phyloP scores from a whole-genome alignment of 768 basidiomycete species.

The Leccinum aurantiacum region DNA sequence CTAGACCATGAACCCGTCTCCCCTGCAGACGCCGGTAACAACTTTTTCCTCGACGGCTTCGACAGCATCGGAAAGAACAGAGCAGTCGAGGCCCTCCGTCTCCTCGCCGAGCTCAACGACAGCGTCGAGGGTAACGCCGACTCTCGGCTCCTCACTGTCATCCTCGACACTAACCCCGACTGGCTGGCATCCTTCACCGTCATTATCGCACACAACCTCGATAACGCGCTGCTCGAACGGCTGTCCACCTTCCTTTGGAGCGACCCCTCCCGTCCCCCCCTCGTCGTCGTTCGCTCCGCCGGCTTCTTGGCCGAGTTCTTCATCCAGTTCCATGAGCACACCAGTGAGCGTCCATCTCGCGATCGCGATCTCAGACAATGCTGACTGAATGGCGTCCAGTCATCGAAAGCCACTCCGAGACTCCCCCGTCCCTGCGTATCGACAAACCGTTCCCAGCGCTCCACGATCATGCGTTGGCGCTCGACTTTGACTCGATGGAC shows the following conservation, averaged over 20 bases:
- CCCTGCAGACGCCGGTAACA: conserved; percentile 85
- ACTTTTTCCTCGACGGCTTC: conserved; percentile 74
- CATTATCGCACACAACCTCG: conserved; percentile 83
- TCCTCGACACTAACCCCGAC: conserved; percentile 53
- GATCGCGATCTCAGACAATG: not conserved
- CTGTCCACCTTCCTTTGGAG: conserved; percentile 72
- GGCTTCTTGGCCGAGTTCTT: conserved; percentile 90
- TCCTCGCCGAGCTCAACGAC: conserved; percentile 85
- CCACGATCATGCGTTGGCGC: conserved; percentile 62
- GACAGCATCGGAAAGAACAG: conserved; percentile 78
- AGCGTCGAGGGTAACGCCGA: conserved; percentile 73
- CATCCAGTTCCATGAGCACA: conserved; percentile 87
- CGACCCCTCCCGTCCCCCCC: conserved; percentile 54
- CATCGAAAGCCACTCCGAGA: conserved; percentile 86
- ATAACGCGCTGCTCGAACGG: conserved; percentile 49
- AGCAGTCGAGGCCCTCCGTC: conserved; percentile 74
- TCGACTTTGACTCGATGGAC: conserved; percentile 81
- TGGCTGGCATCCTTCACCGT: conserved; percentile 69
- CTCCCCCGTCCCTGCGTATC: conserved; percentile 72
- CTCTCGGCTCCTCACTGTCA: conserved; percentile 50
- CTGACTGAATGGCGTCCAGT: conserved; percentile 44
- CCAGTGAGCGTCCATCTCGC: conserved; percentile 49
- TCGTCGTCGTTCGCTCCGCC: conserved; percentile 78
- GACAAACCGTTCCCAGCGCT: conserved; percentile 87
- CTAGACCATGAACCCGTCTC: conserved; percentile 65